A percentile compares a stretch with the other conserved stretches of the same genome.
Conservation (phyloP, 2,329 filamentous ascomycete species). For the Volutella citrinella region DNA sequence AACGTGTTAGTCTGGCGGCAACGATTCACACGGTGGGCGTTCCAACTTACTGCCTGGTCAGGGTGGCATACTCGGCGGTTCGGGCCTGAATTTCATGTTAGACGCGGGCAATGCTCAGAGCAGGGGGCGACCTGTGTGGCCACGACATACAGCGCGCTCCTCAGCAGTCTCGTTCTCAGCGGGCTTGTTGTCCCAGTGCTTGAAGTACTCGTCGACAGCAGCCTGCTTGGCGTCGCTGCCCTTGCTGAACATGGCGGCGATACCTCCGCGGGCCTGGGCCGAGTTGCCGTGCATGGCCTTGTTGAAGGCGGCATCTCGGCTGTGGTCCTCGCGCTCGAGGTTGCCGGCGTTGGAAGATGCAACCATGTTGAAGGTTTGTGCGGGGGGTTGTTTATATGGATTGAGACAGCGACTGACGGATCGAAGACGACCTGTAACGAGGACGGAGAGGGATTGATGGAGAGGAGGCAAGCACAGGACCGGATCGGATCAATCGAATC, state of each 20-base stretch:
- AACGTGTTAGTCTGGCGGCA: conserved; percentile 18
- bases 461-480: too few species aligned
- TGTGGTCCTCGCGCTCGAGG: conserved; percentile 80
- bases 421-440: too few species aligned
- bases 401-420: too few species aligned
- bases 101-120: too few species aligned
- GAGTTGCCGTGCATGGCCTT: conserved; percentile 79
- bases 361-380: conserved; percentile 41
- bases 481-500: too few species aligned
- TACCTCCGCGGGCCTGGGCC: conserved; percentile 65
- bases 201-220: conserved; percentile 89
- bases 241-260: conserved; percentile 84
- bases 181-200: conserved; percentile 89
- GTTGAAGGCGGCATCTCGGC: conserved; percentile 87
- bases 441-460: too few species aligned
- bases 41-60: conserved; percentile 86
- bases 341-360: conserved; percentile 34
- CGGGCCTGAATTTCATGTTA: conserved; percentile 70
- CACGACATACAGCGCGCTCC: conserved; percentile 67
- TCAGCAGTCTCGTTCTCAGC: conserved; percentile 78
- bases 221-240: conserved; percentile 71
- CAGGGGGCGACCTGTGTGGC: too few species aligned
- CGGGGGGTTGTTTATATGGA: too few species aligned
- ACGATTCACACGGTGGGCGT: too few species aligned
- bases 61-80: conserved; percentile 83